phyloP scores from a whole-genome alignment of 176 grass and related monocot genomes.

The Triticum turgidum region DNA sequence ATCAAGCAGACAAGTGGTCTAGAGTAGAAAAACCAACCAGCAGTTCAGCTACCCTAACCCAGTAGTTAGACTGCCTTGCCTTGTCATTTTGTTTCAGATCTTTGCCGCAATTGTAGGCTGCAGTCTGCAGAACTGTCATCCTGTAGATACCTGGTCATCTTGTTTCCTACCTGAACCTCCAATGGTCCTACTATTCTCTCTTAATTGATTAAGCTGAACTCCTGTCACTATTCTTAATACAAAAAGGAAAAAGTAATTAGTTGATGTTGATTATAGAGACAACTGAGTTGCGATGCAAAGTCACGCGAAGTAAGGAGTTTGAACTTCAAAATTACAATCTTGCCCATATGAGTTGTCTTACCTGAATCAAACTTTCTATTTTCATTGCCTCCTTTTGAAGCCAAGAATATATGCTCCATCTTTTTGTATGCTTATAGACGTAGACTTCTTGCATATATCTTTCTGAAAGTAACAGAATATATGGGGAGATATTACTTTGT shows the following conservation, averaged over 20 bases:
- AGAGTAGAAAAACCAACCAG: background rate
- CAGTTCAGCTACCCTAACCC: background rate
- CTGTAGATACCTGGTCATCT: background rate
- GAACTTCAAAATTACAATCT: background rate
- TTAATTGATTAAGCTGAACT: constrained; percentile 7
- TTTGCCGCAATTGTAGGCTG: background rate
- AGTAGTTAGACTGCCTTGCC: background rate
- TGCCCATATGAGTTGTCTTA: constrained; percentile 13
- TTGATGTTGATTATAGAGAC: background rate
- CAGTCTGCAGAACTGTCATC: background rate
- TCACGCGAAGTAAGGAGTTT: background rate
- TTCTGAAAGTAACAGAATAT: constrained; percentile 38
- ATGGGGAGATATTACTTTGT: constrained; percentile 2
- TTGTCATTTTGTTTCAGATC: background rate
- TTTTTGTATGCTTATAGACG: constrained; percentile 6
- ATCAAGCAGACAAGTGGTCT: background rate
- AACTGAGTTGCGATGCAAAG: background rate
- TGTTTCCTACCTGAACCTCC: background rate
- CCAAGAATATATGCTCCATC: constrained; percentile 32
- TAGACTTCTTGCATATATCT: constrained; percentile 8
- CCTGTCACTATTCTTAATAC: background rate
- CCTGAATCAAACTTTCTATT: constrained; percentile 9
- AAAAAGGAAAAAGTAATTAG: background rate
- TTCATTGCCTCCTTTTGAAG: constrained; percentile 20
- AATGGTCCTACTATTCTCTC: background rate